These are phyloP conservation scores for Fraxinus paxiana DNA, from an alignment of 305 asterid genomes.

Conservation along the genomic window DNA sequence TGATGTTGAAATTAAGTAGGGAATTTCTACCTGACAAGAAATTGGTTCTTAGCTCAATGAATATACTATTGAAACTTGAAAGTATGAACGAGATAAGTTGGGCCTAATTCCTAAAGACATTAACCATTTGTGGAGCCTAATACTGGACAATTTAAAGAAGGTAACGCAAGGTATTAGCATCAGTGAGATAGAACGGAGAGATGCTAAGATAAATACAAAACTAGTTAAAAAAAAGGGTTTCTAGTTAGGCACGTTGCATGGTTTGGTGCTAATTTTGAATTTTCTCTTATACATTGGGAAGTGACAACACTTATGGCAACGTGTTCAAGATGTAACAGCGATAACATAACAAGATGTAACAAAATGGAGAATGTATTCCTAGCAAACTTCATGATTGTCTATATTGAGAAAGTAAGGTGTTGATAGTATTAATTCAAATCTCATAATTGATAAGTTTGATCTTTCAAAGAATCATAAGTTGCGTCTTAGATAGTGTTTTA, in stretches of 20 bases:
- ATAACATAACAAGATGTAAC: not conserved
- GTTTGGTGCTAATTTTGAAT: not conserved
- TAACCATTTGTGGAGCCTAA: slow-evolving; percentile 7
- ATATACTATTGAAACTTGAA: slow-evolving; percentile 4
- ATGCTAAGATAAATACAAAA: not conserved
- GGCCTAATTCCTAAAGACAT: not conserved
- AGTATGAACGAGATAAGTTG: slow-evolving; percentile 11
- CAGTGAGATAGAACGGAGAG: slow-evolving; percentile 1
- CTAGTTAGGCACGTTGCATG: not conserved
- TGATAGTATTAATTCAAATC: not conserved
- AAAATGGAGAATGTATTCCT: not conserved
- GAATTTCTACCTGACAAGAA: not conserved
- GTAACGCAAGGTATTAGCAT: not conserved
- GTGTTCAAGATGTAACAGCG: not conserved
- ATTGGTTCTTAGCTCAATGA: not conserved
- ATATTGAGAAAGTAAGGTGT: not conserved
- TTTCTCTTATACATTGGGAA: not conserved
- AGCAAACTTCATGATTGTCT: not conserved
- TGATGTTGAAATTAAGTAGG: not conserved
- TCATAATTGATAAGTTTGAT: not conserved
- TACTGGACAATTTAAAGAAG: slow-evolving; percentile 8
- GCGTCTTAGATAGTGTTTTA: not conserved
- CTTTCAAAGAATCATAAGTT: not conserved
- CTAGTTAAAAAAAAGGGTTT: not conserved
- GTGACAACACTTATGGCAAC: not conserved